Percentiles rank a stretch among this genome's conserved stretches.
Conservation (phyloP, 2,329 filamentous ascomycete genomes). For the Fonsecaea erecta region DNA sequence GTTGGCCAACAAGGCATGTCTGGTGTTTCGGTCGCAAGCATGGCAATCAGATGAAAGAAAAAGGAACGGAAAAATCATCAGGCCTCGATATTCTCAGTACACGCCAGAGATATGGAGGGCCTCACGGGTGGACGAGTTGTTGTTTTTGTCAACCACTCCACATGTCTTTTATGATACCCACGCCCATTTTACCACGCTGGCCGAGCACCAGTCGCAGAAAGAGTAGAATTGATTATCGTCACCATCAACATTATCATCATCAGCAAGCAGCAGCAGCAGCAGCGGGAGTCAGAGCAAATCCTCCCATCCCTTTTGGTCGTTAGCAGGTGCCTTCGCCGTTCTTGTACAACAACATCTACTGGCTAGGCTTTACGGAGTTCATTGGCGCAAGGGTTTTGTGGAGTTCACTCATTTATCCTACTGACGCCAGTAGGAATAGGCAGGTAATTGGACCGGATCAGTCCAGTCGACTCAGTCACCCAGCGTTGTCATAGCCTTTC, state of each 20-base stretch:
- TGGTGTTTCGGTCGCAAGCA: constrained; percentile 10
- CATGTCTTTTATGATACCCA: constrained; percentile 27
- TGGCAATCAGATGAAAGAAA: constrained; percentile 7
- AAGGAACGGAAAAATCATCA: not conserved
- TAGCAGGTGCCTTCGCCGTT: constrained; percentile 5
- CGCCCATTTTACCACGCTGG: constrained; percentile 11
- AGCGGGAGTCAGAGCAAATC: not conserved
- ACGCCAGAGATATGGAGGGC: constrained; percentile 7
- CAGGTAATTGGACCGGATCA: not conserved
- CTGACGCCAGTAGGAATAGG: not conserved
- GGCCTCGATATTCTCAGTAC: constrained; percentile 11
- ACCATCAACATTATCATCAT: not conserved
- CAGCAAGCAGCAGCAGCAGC: not conserved
- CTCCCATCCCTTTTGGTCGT: constrained; percentile 1
- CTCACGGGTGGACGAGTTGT: constrained; percentile 9
- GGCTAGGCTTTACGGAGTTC: constrained; percentile 10
- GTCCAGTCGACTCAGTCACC: not conserved
- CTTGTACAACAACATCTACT: constrained; percentile 16
- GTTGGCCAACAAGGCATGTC: constrained; percentile 1
- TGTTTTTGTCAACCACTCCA: constrained; percentile 14
- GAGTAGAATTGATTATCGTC: constrained; percentile 6
- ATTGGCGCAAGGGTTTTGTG: not conserved
- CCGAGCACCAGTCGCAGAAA: constrained; percentile 6
- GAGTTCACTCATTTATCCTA: not conserved
- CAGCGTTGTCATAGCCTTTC: not conserved